Evolutionary conservation across 2,329 filamentous ascomycete species (phyloP).

Genomic region (Harringtonia lauricola): DNA sequence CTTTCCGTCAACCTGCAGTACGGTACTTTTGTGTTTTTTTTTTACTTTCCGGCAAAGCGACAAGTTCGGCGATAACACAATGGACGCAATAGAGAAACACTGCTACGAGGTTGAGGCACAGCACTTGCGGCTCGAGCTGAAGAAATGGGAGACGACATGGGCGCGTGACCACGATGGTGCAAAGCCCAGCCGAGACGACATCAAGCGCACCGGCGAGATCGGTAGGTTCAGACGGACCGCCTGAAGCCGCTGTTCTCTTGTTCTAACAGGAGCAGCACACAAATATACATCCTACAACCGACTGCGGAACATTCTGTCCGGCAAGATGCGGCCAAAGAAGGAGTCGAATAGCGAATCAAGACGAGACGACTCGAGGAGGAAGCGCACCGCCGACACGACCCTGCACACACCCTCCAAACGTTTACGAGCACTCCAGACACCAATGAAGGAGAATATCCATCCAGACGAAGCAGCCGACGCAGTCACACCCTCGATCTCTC

Average conservation of each 20-base stretch:
- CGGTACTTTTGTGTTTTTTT: background rate
- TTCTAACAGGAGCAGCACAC: constrained; percentile 33
- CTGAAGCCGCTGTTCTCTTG: background rate
- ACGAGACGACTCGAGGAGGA: constrained; percentile 7
- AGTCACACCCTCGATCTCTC: constrained; percentile 41
- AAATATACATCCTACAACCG: constrained; percentile 73
- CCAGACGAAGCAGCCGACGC: background rate
- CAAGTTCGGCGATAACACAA: background rate
- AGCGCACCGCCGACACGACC: constrained; percentile 18
- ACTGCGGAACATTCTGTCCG: constrained; percentile 45
- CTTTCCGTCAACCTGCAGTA: no score
- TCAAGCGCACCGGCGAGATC: constrained; percentile 61
- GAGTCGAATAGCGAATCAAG: constrained; percentile 23
- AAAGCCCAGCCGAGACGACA: constrained; percentile 64
- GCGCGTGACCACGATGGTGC: constrained; percentile 48
- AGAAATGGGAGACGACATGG: constrained; percentile 64
- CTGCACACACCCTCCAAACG: constrained; percentile 41
- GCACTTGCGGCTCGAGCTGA: constrained; percentile 56
- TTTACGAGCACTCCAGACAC: constrained; percentile 33
- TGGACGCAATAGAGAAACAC: constrained; percentile 34
- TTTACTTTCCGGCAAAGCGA: no score
- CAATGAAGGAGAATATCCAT: constrained; percentile 31
- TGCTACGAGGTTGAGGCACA: constrained; percentile 39
- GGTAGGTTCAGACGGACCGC: constrained; percentile 34
- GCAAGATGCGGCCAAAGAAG: constrained; percentile 32